phyloP scores from a whole-genome alignment of 192 early-diverging fungal genomes.

The Coemansia sp. region DNA sequence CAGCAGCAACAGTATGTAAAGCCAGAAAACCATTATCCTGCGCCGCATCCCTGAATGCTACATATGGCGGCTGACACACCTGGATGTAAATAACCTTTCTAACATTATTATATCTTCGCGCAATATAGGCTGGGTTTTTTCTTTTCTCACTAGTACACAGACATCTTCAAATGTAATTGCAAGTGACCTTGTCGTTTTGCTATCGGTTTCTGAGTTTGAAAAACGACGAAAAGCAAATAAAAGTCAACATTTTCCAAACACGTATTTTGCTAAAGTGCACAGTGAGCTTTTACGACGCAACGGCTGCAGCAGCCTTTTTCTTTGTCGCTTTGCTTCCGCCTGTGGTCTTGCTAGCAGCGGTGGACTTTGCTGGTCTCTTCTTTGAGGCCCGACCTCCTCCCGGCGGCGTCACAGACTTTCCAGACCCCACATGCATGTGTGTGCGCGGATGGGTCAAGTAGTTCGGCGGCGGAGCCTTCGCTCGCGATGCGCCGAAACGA shows the following conservation, averaged over 20 bases:
- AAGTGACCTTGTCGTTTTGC: too few relatives aligned
- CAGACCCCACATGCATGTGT: conserved; percentile 51
- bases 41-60: conserved; percentile 1
- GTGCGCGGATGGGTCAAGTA: conserved; percentile 51
- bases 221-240: neutral
- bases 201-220: too few relatives aligned
- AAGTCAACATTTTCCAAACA: neutral
- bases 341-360: conserved; percentile 17
- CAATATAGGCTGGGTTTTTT: neutral
- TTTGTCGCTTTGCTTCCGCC: conserved; percentile 22
- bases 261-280: neutral
- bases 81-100: conserved; percentile 35
- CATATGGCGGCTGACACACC: conserved; percentile 6
- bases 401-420: conserved; percentile 14
- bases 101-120: conserved; percentile 5
- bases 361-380: conserved; percentile 42
- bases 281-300: neutral
- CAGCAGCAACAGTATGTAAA: conserved; percentile 15
- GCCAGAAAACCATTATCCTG: neutral
- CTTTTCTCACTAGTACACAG: too few relatives aligned
- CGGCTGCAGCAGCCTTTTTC: conserved; percentile 16
- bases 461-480: conserved; percentile 45
- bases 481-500: conserved; percentile 41
- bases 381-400: conserved; percentile 21
- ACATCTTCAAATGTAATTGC: too few relatives aligned